Evolutionary conservation across 306 rosid genomes (phyloP), one percentile per base, ranked within the genome.

Genomic region (Corylus avellana): DNA sequence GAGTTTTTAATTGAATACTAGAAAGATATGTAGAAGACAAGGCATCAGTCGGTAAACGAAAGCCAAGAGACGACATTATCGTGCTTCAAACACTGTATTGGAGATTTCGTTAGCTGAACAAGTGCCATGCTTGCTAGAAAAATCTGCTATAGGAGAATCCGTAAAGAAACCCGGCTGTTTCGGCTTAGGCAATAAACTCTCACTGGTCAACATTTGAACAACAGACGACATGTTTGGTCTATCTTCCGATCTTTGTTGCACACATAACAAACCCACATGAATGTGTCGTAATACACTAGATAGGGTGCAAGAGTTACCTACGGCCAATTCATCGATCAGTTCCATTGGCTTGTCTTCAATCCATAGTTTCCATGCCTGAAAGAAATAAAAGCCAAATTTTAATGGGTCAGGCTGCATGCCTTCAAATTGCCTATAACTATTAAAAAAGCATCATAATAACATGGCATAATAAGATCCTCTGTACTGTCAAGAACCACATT

Each of bases 211-310:
- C 90, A 88, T 84, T 39, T 85, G 51, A 74, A 87, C 81, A 11
- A 90, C 89, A 75, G 81, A 57, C 0, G 87, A 68, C 92, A 90
- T 90, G 80, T 81, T 80, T 70, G 92, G 94, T 84, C 94, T 83
- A 50, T 88, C 90, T 3, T 88, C 85, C 0, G 89, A 88, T 72
- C 72, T 75, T 6, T 78, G 84, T 46, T 89, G 93, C 29, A 88
- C 79, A 51, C 97, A 89, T 54, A 89, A 57, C 66, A 91, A 86
- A 35, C 90, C 87, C 3, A 91, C 78, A 37, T 90, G 89, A 18
- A 88, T 78, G 83, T 87, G 85, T 9, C 90, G 73, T 18, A 85
- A 5, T 55, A 62, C 81, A 27, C 86, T 79, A 0, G 81, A 82
- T 32, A 16, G 0, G 11, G 7, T 78, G 14, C 1, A 27, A 9